phyloP scores from a whole-genome alignment of 768 basidiomycete genomes.

The Phlebiopsis gigantea region DNA sequence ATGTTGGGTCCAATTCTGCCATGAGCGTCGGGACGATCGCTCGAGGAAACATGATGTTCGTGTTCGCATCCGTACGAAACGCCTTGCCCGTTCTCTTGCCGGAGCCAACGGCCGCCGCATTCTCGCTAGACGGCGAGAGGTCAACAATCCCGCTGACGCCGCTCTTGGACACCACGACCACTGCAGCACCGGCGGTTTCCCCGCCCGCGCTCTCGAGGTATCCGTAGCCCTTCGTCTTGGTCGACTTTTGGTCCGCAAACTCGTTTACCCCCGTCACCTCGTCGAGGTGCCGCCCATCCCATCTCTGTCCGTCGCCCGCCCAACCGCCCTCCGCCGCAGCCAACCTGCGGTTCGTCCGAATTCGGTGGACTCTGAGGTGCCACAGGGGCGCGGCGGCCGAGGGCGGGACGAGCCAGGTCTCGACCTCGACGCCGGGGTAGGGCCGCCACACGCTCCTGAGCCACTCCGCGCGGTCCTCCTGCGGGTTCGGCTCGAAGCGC shows the following conservation, averaged over 20 bases:
- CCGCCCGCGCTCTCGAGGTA: slow-evolving; percentile 39
- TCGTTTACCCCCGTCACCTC: slow-evolving; percentile 21
- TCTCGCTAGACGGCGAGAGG: slow-evolving; percentile 28
- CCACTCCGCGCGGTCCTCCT: slow-evolving; percentile 40
- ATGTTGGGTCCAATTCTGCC: slow-evolving; percentile 37
- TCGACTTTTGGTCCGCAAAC: slow-evolving; percentile 19
- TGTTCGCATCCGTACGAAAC: slow-evolving; percentile 67
- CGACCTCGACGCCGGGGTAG: slow-evolving; percentile 66
- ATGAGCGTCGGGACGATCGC: slow-evolving; percentile 64
- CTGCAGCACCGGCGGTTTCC: slow-evolving; percentile 7
- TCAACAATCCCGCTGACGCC: slow-evolving; percentile 62
- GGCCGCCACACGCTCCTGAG: slow-evolving; percentile 70
- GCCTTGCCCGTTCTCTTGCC: slow-evolving; percentile 31
- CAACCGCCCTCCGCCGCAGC: slow-evolving; percentile 65
- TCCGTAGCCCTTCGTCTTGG: slow-evolving; percentile 28
- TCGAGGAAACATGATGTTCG: slow-evolving; percentile 62
- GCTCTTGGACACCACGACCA: slow-evolving; percentile 48
- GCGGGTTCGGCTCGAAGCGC: slow-evolving; percentile 43
- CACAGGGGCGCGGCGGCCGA: slow-evolving; percentile 50
- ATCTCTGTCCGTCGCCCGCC: slow-evolving; percentile 63
- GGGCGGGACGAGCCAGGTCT: slow-evolving; percentile 73
- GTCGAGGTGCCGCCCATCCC: slow-evolving; percentile 54
- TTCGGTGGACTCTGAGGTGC: slow-evolving; percentile 67
- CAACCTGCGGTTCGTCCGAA: slow-evolving; percentile 46
- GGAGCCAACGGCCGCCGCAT: slow-evolving; percentile 12